These are phyloP conservation scores for Neostapfia colusana DNA, from an alignment of 176 grass and related monocot genomes.

Conservation along the genomic window DNA sequence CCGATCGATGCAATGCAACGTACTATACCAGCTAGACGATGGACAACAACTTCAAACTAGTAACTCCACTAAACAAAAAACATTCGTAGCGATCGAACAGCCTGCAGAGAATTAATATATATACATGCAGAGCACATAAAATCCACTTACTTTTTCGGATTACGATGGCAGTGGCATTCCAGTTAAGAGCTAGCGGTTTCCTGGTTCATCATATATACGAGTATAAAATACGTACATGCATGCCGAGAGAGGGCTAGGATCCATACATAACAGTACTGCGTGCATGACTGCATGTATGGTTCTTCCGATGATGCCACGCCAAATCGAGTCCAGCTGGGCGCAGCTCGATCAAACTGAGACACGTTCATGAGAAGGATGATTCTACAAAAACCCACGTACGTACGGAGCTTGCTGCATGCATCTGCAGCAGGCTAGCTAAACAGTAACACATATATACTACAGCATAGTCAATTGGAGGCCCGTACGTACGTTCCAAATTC, in stretches of 20 bases:
- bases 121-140: neutral
- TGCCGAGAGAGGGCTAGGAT: too few species aligned
- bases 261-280: neutral
- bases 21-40: too few species aligned
- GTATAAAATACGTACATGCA: too few species aligned
- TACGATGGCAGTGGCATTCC: slow-evolving; percentile 2
- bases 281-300: slow-evolving; percentile 4
- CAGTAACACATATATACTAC: too few species aligned
- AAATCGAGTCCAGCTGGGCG: slow-evolving; percentile 49
- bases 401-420: too few species aligned
- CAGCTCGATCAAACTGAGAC: slow-evolving; percentile 25
- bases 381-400: too few species aligned
- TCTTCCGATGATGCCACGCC: slow-evolving; percentile 28
- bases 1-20: too few species aligned
- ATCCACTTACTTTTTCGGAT: neutral
- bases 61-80: neutral
- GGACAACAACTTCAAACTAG: neutral
- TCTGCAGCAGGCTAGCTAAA: too few species aligned
- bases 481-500: too few species aligned
- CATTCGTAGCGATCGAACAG: too few species aligned
- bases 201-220: neutral
- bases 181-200: too few species aligned
- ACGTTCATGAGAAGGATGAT: neutral
- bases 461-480: too few species aligned
- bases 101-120: neutral